phyloP scores from a whole-genome alignment of 192 early-diverging fungal genomes.

The Dissophora globulifera region DNA sequence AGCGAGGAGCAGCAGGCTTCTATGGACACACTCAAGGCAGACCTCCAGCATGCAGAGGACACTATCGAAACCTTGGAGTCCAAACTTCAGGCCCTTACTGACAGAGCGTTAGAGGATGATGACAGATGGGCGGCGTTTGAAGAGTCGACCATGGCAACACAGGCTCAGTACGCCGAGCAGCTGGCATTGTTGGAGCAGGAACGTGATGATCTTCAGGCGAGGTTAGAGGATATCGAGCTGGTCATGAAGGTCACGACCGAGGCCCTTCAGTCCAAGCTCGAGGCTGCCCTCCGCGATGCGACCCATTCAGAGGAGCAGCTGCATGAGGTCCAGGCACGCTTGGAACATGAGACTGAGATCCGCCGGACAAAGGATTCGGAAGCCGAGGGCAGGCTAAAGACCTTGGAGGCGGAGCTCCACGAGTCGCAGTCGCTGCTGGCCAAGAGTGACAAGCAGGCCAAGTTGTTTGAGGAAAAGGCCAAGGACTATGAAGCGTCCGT shows the following conservation, averaged over 20 bases:
- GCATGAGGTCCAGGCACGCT: conserved; percentile 30
- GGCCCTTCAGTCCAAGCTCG: conserved; percentile 48
- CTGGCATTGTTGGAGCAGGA: conserved; percentile 23
- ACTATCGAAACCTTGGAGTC: conserved; percentile 28
- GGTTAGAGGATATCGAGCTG: conserved; percentile 26
- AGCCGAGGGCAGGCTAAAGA: conserved; percentile 28
- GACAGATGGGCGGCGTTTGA: conserved; percentile 6
- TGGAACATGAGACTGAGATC: conserved; percentile 42
- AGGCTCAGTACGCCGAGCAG: conserved; percentile 19
- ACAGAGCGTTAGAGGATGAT: conserved; percentile 30
- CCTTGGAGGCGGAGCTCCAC: conserved; percentile 36
- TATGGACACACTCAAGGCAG: conserved; percentile 40
- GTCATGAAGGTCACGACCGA: conserved; percentile 33
- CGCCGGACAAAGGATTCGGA: conserved; percentile 31
- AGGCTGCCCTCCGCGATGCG: conserved; percentile 37
- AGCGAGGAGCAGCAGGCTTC: conserved; percentile 14
- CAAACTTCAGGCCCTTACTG: conserved; percentile 49
- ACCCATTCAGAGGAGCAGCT: conserved; percentile 52
- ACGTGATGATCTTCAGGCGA: conserved; percentile 26
- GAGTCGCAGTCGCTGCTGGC: conserved; percentile 38
- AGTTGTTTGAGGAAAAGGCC: conserved; percentile 17
- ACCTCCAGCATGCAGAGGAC: conserved; percentile 42
- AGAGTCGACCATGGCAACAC: conserved; percentile 9
- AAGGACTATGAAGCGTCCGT: conserved; percentile 38
- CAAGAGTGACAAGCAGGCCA: conserved; percentile 30